These are phyloP conservation scores for Ustilago sp. DNA, from an alignment of 1,284 basidiomycete genomes.

Conservation along the genomic window DNA sequence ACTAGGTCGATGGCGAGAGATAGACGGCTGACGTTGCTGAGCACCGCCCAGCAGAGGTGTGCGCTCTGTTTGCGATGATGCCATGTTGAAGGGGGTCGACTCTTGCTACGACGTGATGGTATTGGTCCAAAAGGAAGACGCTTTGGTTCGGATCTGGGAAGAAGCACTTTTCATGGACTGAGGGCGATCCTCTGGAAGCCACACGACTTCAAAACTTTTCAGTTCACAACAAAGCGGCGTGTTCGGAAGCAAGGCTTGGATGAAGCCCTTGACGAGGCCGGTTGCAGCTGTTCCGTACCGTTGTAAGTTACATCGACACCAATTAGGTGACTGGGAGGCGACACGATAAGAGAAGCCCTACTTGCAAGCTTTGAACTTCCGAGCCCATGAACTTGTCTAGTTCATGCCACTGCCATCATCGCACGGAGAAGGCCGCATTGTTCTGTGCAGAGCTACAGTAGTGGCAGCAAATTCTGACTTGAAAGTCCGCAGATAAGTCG, in stretches of 20 bases:
- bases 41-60: slow-evolving; percentile 49
- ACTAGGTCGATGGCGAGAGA: slow-evolving; percentile 47
- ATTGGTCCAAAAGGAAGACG: slow-evolving; percentile 14
- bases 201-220: neutral
- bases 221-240: neutral
- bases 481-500: slow-evolving; percentile 14
- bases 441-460: neutral
- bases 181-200: too few species aligned
- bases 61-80: slow-evolving; percentile 44
- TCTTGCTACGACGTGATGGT: neutral
- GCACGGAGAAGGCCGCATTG: neutral
- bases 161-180: neutral
- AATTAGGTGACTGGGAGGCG: neutral
- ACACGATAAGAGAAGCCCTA: slow-evolving; percentile 1
- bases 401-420: slow-evolving; percentile 7
- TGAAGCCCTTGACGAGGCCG: neutral
- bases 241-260: neutral
- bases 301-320: neutral
- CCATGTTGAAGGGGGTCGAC: slow-evolving; percentile 15
- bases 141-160: neutral
- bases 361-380: neutral
- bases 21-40: slow-evolving; percentile 27
- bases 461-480: neutral
- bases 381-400: neutral
- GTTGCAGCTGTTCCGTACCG: neutral